These are phyloP conservation scores for Fraxinus cuspidata DNA, from an alignment of 257 asterid species.

Conservation along the genomic window DNA sequence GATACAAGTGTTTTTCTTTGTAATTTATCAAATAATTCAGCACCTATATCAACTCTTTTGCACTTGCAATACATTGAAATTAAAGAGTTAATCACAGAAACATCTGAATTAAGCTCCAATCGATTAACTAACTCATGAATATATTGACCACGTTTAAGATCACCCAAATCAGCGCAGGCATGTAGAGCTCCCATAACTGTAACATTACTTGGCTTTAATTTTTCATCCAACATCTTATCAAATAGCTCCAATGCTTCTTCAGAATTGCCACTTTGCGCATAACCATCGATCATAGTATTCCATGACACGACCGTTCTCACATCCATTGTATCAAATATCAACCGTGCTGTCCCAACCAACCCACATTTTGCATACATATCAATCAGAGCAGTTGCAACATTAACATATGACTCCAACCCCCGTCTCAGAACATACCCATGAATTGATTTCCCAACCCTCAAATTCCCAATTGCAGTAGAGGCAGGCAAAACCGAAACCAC, in stretches of 20 bases:
- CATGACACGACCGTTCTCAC: conserved; percentile 72
- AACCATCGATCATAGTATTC: conserved; percentile 91
- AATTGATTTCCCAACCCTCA: conserved; percentile 55
- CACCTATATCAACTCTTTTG: conserved; percentile 63
- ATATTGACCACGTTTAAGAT: conserved; percentile 59
- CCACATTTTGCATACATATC: conserved; percentile 95
- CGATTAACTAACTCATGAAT: conserved; percentile 56
- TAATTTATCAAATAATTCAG: conserved; percentile 51
- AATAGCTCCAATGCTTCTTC: conserved; percentile 71
- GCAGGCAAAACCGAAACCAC: conserved; percentile 80
- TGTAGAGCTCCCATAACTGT: conserved; percentile 83
- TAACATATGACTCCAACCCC: conserved; percentile 56
- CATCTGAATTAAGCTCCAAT: conserved; percentile 50
- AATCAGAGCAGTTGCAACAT: conserved; percentile 73
- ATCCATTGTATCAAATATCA: conserved; percentile 65
- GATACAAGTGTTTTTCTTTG: conserved; percentile 67
- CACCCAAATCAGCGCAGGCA: conserved; percentile 64
- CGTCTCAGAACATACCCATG: conserved; percentile 63
- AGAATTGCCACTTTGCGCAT: conserved; percentile 71
- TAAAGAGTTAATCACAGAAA: conserved; percentile 69
- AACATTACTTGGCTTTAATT: conserved; percentile 66
- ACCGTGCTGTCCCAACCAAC: conserved; percentile 40
- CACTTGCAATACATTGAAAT: conserved; percentile 95
- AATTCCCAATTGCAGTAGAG: conserved; percentile 47
- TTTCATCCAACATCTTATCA: conserved; percentile 60